Evolutionary conservation across 805 yeast species (phyloP).

Genomic region (Lipomyces kockii): DNA sequence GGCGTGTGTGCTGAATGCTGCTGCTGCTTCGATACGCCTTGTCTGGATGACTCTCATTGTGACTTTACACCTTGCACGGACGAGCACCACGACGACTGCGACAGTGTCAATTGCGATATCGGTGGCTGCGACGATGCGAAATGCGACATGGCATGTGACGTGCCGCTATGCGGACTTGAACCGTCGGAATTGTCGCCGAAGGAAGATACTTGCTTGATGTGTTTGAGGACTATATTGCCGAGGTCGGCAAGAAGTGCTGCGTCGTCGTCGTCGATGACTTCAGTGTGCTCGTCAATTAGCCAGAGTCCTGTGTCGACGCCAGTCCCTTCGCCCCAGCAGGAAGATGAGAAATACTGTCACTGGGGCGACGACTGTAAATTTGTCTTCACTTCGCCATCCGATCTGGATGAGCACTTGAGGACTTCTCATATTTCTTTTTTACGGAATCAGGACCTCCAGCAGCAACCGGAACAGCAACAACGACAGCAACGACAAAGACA

Average conservation of each 20-base stretch:
- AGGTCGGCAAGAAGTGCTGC: neutral
- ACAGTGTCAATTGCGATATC: conserved; percentile 1
- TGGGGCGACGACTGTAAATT: conserved; percentile 38
- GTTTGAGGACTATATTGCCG: neutral
- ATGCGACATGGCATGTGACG: conserved; percentile 19
- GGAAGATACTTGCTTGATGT: neutral
- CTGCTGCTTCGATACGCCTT: conserved; percentile 22
- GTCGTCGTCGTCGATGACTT: neutral
- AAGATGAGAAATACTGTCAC: conserved; percentile 20
- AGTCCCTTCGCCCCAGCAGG: neutral
- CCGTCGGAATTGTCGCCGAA: neutral
- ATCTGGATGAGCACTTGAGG: conserved; percentile 33
- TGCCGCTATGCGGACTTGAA: conserved; percentile 9
- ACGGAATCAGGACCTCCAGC: conserved; percentile 14
- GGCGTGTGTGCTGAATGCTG: conserved; percentile 16
- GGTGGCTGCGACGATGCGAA: conserved; percentile 13
- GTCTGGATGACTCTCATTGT: conserved; percentile 10
- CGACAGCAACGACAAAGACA: conserved; percentile 10
- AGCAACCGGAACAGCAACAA: conserved; percentile 5
- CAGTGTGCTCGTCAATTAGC: neutral
- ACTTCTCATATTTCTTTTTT: conserved; percentile 30
- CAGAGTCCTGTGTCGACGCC: neutral
- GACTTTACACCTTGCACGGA: neutral
- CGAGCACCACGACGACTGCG: neutral
- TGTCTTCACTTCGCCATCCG: conserved; percentile 32